A percentile compares a stretch with the other conserved stretches of the same genome.
These are phyloP conservation scores for Candida tetrigidarum DNA, from an alignment of 1,139 yeast genomes.

Conservation along the genomic window DNA sequence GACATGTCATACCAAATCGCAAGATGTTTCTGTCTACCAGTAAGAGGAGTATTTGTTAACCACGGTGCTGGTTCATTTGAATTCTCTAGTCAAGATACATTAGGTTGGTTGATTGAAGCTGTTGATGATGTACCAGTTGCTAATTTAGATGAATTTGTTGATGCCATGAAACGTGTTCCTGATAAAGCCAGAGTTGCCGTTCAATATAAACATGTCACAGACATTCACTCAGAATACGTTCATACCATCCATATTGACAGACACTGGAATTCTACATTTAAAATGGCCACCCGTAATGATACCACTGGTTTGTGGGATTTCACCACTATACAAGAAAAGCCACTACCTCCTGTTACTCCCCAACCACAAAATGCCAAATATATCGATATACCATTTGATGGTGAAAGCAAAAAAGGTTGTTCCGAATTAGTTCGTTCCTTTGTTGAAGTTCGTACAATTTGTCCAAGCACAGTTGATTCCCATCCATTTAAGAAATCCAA, in stretches of 20 bases:
- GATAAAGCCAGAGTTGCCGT: conserved; percentile 76
- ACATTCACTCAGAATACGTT: conserved; percentile 72
- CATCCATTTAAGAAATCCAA: conserved; percentile 63
- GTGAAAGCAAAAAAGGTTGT: conserved; percentile 48
- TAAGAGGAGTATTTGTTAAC: conserved; percentile 79
- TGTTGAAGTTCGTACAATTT: conserved; percentile 66
- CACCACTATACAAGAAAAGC: conserved; percentile 62
- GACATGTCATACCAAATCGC: conserved; percentile 89
- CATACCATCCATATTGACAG: conserved; percentile 74
- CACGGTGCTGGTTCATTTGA: conserved; percentile 82
- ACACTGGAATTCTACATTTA: conserved; percentile 80
- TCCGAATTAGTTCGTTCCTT: conserved; percentile 56
- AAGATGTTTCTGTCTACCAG: conserved; percentile 81
- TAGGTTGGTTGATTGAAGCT: conserved; percentile 75
- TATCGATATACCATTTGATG: conserved; percentile 68
- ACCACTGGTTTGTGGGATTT: conserved; percentile 89
- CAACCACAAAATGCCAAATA: conserved; percentile 68
- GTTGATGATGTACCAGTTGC: conserved; percentile 78
- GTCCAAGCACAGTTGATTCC: conserved; percentile 78
- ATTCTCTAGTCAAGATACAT: conserved; percentile 58
- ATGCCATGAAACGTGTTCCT: conserved; percentile 77
- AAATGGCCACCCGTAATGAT: conserved; percentile 79
- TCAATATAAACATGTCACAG: conserved; percentile 77
- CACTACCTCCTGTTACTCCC: conserved; percentile 52
- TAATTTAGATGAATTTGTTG: conserved; percentile 72